Percentiles rank a stretch among this genome's conserved stretches.
phyloP scores from a whole-genome alignment of 2,329 filamentous ascomycete species.

The Cladorrhinum sp. region DNA sequence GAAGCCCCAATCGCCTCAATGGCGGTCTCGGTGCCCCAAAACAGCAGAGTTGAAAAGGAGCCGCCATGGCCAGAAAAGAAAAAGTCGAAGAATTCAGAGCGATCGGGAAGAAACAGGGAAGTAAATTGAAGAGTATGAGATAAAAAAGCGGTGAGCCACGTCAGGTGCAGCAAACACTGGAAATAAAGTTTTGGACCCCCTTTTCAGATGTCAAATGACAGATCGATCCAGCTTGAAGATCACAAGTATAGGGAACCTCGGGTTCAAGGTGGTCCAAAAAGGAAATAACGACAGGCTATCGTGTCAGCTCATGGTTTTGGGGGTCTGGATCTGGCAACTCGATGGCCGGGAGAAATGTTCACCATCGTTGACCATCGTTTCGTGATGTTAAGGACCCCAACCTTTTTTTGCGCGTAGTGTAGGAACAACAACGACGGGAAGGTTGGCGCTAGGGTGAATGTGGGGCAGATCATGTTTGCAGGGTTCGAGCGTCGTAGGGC shows the following conservation, averaged over 20 bases:
- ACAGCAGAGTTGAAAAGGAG: constrained; percentile 1
- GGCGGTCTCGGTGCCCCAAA: constrained; percentile 21
- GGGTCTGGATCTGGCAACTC: too few relatives aligned
- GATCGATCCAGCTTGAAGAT: background rate
- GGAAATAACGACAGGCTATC: background rate
- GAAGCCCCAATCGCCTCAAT: constrained; percentile 23
- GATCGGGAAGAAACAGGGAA: background rate
- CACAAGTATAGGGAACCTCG: background rate
- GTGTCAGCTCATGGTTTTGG: background rate
- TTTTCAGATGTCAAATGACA: background rate
- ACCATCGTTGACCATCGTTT: too few relatives aligned
- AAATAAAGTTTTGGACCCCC: background rate
- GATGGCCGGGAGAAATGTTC: too few relatives aligned
- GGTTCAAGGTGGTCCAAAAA: background rate
- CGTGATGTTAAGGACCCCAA: too few relatives aligned
- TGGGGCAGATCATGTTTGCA: background rate
- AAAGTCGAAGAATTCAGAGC: background rate
- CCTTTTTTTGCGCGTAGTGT: too few relatives aligned
- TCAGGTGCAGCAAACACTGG: too few relatives aligned
- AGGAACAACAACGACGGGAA: too few relatives aligned
- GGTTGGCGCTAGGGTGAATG: background rate
- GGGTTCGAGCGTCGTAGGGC: constrained; percentile 1
- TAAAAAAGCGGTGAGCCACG: constrained; percentile 12
- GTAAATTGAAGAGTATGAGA: background rate
- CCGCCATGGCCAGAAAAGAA: background rate